Evolutionary conservation across 768 basidiomycete genomes (phyloP), one percentile per base, ranked within the genome.

Genomic region (Xerocomellus dryophilus): DNA sequence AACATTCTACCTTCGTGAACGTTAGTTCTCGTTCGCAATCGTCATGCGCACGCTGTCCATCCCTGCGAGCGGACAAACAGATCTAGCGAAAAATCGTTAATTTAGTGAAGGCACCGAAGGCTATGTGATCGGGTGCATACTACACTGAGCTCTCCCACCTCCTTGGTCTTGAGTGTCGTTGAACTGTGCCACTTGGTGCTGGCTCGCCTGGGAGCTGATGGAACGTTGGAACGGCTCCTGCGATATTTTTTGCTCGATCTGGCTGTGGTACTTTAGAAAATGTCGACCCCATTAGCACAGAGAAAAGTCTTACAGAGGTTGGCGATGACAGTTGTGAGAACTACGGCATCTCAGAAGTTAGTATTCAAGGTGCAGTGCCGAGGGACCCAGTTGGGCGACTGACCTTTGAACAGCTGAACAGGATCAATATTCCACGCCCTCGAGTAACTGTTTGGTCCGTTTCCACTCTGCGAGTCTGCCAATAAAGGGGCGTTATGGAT

Each of bases 21-120:
- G 68, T 68, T 10, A 55, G 12, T 23, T 35, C 47, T 29, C 36
- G 56, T 42, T 47, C 43, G 12, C 51, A 36, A 36, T 68, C 64
- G 38, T 68, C 67, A 14, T 58, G 54, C 6, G 69, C 66, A 18
- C 40, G 4, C 5, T 69, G 64, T 12, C 44, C 46, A n/a, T 70
- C 66, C 11, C 60, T 59, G 42, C 66, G 70, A 6, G 67, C 64
- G 0, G 66, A 66, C 18, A 70, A 32, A 36, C 59, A 70, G 10
- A 70, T 61, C 66, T 68, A 14, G 15, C 1, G 4, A 12, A 11
- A 18, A 1, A 31, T 40, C 2, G 15, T 54, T 2, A 20, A 20
- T 25, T 35, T 8, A 17, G 41, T 8, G 5, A 21, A 14, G 12
- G 2, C 6, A 2, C 2, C 18, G 17, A 29, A 39, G 4, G 32